Conservation (phyloP, 441 rosid species). For the Syzygium malaccense region DNA sequence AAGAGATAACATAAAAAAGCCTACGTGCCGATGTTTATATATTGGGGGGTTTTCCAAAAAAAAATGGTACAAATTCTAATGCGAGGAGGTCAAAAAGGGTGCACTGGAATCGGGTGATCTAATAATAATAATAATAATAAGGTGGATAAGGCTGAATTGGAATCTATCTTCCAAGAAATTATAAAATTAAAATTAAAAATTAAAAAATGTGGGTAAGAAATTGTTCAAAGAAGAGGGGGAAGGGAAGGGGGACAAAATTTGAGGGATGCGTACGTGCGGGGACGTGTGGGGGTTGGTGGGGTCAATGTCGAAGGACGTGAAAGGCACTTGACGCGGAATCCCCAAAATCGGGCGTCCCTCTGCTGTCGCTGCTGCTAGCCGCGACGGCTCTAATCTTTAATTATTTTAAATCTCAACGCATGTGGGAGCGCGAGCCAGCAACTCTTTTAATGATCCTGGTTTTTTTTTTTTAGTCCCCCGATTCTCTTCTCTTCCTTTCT, state of each 20-base stretch:
- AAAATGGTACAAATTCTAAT: background rate
- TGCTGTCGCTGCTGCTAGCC: background rate
- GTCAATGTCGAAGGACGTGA: background rate
- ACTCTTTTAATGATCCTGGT: background rate
- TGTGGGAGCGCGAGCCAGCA: background rate
- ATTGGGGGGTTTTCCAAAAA: background rate
- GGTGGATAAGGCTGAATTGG: background rate
- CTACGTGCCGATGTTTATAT: background rate
- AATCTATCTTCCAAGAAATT: background rate
- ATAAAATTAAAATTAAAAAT: background rate
- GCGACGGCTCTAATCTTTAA: background rate
- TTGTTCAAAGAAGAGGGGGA: too few relatives aligned
- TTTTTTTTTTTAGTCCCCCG: background rate
- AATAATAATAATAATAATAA: background rate
- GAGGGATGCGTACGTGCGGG: background rate
- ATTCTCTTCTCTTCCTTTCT: background rate
- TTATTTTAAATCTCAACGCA: background rate
- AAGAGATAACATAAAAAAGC: background rate
- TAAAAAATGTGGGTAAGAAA: background rate
- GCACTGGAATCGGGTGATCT: background rate
- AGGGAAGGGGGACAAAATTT: background rate
- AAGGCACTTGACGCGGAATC: background rate
- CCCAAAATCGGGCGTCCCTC: background rate
- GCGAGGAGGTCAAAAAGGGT: background rate
- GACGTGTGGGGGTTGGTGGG: background rate